These are phyloP conservation scores for Naganishia liquefaciens DNA, from an alignment of 1,284 basidiomycete genomes.

Conservation along the genomic window DNA sequence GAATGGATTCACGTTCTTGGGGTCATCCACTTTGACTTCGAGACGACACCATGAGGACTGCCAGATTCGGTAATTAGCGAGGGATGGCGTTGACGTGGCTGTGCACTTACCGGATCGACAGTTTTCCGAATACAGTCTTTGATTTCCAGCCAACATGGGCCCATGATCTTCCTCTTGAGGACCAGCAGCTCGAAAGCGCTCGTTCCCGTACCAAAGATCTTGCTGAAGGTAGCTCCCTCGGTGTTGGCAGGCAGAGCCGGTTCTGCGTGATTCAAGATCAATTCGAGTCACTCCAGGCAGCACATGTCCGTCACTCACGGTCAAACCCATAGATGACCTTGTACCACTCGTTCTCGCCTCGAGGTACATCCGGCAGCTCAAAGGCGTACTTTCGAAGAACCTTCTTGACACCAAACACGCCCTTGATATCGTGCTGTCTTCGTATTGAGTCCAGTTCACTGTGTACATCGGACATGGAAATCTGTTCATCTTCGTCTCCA, in stretches of 20 bases:
- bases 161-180: conserved; percentile 96
- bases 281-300: neutral
- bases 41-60: conserved; percentile 94
- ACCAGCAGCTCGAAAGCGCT: conserved; percentile 93
- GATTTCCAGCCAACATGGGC: conserved; percentile 94
- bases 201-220: conserved; percentile 90
- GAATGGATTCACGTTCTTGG: conserved; percentile 85
- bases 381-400: conserved; percentile 93
- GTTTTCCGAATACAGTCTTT: conserved; percentile 68
- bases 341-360: conserved; percentile 80
- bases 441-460: conserved; percentile 81
- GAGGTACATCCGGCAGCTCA: conserved; percentile 78
- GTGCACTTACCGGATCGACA: conserved; percentile 68
- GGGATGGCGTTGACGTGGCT: neutral
- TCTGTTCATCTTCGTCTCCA: conserved; percentile 69
- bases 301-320: conserved; percentile 57
- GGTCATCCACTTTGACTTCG: conserved; percentile 80
- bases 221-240: conserved; percentile 78
- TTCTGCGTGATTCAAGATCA: conserved; percentile 50
- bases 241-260: conserved; percentile 69
- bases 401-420: conserved; percentile 71
- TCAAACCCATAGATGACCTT: conserved; percentile 87
- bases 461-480: conserved; percentile 70
- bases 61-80: conserved; percentile 10
- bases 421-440: conserved; percentile 71